These are phyloP conservation scores for Mucor ambiguus DNA, from an alignment of 371 early-diverging fungal genomes.

Conservation along the genomic window DNA sequence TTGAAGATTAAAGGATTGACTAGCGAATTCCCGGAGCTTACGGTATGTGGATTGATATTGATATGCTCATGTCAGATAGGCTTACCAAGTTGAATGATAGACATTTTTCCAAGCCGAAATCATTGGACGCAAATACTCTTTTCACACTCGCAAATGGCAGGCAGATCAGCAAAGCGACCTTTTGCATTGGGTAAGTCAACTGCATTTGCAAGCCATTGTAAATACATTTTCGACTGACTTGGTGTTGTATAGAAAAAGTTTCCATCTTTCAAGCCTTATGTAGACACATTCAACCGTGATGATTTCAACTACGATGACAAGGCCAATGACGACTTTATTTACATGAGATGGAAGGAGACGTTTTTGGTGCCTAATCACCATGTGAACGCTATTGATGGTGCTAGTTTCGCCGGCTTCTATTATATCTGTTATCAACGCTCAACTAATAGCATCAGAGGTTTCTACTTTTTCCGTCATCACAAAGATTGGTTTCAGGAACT, in stretches of 20 bases:
- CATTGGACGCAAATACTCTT: conserved; percentile 75
- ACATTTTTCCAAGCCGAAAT: conserved; percentile 83
- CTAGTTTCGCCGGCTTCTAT: conserved; percentile 95
- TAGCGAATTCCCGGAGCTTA: conserved; percentile 74
- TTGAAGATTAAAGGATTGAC: conserved; percentile 77
- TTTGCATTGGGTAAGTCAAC: conserved; percentile 75
- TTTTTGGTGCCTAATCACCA: conserved; percentile 95
- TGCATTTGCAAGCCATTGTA: neutral
- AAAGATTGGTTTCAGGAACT: conserved; percentile 88
- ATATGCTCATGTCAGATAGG: neutral
- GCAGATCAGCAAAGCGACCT: conserved; percentile 73
- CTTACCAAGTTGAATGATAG: conserved; percentile 6
- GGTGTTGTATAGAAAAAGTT: conserved; percentile 52
- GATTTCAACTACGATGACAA: conserved; percentile 70
- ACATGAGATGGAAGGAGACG: conserved; percentile 98
- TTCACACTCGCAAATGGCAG: conserved; percentile 86
- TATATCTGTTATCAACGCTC: conserved; percentile 88
- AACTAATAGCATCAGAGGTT: conserved; percentile 82
- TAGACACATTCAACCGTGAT: conserved; percentile 70
- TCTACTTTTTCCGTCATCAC: conserved; percentile 81
- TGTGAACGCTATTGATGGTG: conserved; percentile 84
- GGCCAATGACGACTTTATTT: conserved; percentile 71
- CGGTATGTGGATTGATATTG: conserved; percentile 25
- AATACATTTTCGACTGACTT: neutral
- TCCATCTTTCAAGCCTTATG: conserved; percentile 64